Percentiles rank a stretch among this genome's conserved stretches.
Conservation (phyloP, 192 early-diverging fungal species). For the Coemansia sp. region DNA sequence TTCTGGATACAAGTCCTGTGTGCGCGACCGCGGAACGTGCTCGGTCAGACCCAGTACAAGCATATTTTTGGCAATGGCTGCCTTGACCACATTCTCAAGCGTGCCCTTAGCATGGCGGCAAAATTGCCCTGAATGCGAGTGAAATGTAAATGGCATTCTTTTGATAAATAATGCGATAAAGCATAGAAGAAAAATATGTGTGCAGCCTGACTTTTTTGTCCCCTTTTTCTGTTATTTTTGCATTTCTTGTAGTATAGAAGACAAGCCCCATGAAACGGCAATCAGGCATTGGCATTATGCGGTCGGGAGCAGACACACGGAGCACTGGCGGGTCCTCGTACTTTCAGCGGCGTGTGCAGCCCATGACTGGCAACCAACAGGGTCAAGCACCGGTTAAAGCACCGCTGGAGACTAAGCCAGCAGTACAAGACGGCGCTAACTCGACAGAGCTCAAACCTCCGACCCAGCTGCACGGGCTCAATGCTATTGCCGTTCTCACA, state of each 20-base stretch:
- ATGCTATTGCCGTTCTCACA: conserved; percentile 52
- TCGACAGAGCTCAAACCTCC: conserved; percentile 1
- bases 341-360: conserved; percentile 52
- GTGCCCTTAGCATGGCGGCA: conserved; percentile 87
- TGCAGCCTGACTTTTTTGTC: neutral
- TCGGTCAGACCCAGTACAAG: conserved; percentile 81
- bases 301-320: conserved; percentile 30
- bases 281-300: conserved; percentile 48
- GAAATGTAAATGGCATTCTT: conserved; percentile 78
- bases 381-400: neutral
- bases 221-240: neutral
- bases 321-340: conserved; percentile 39
- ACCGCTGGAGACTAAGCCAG: neutral
- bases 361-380: conserved; percentile 5
- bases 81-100: conserved; percentile 77
- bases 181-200: neutral
- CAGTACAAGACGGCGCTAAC: neutral
- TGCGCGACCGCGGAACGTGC: conserved; percentile 82
- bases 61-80: conserved; percentile 77
- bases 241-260: neutral
- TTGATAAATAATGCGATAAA: neutral
- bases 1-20: conserved; percentile 89
- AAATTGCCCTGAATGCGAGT: conserved; percentile 95
- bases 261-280: conserved; percentile 42
- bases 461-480: conserved; percentile 26